Conservation (phyloP, 495 filamentous ascomycete species). For the Melanomma pulvis-pyrius region DNA sequence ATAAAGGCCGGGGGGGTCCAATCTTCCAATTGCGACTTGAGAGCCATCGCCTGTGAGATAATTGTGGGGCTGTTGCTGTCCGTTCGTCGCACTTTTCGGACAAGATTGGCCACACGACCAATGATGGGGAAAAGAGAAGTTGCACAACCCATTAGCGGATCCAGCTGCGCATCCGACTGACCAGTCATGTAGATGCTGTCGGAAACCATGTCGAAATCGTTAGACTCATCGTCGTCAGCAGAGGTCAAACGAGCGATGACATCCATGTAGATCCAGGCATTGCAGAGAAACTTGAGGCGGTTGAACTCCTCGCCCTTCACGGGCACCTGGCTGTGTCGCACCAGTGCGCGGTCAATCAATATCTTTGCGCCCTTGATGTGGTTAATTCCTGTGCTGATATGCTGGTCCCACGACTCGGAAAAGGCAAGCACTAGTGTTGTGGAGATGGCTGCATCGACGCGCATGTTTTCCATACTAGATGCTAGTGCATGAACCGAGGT, state of each 20-base stretch:
- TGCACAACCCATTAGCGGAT: conserved; percentile 78
- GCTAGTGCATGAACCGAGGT: conserved; percentile 62
- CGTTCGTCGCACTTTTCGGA: conserved; percentile 63
- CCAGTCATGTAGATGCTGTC: conserved; percentile 47
- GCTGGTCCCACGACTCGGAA: conserved; percentile 76
- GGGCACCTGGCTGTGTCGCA: conserved; percentile 43
- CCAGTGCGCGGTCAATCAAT: conserved; percentile 63
- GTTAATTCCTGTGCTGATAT: conserved; percentile 73
- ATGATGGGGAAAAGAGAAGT: conserved; percentile 74
- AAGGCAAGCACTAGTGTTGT: conserved; percentile 76
- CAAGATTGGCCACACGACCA: conserved; percentile 67
- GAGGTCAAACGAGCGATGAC: conserved; percentile 77
- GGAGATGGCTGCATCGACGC: conserved; percentile 67
- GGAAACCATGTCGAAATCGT: conserved; percentile 55
- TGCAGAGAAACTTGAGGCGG: conserved; percentile 71
- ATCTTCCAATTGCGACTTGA: conserved; percentile 64
- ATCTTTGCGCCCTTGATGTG: conserved; percentile 72
- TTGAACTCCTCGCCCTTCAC: conserved; percentile 51
- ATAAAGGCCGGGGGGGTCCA: conserved; percentile 61
- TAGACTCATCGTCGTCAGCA: conserved; percentile 59
- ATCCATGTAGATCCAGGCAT: conserved; percentile 82
- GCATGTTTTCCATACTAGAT: conserved; percentile 63
- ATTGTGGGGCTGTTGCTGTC: conserved; percentile 63
- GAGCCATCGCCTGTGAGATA: conserved; percentile 65
- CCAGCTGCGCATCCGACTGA: conserved; percentile 59